These are phyloP conservation scores for Kuraishia cidri DNA, from an alignment of 805 yeast genomes.

Conservation along the genomic window DNA sequence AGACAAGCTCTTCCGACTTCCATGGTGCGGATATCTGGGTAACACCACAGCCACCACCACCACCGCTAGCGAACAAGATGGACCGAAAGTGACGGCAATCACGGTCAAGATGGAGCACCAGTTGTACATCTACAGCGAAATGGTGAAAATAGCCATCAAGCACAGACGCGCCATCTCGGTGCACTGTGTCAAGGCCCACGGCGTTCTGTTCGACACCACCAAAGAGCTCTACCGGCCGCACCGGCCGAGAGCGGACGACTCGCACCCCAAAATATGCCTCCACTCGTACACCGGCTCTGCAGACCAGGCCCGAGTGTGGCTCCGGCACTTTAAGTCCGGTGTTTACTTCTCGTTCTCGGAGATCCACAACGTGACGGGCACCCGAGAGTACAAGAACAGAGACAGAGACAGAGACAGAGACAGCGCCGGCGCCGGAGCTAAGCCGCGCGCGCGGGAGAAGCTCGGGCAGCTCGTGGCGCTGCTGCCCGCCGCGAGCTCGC, in stretches of 20 bases:
- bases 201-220: slow-evolving; percentile 40
- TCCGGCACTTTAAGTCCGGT: slow-evolving; percentile 20
- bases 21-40: slow-evolving; percentile 47
- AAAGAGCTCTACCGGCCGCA: slow-evolving; percentile 4
- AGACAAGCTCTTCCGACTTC: slow-evolving; percentile 69
- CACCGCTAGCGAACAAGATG: background rate
- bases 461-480: slow-evolving; percentile 16
- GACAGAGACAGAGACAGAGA: no score
- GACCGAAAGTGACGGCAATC: slow-evolving; percentile 4
- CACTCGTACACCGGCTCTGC: slow-evolving; percentile 84
- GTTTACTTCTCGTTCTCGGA: slow-evolving; percentile 47
- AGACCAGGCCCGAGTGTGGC: slow-evolving; percentile 52
- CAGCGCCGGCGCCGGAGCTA: no score
- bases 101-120: slow-evolving; percentile 64
- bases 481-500: slow-evolving; percentile 25
- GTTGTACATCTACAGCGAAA: slow-evolving; percentile 33
- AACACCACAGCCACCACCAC: slow-evolving; percentile 9
- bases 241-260: no score
- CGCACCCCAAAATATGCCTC: slow-evolving; percentile 38
- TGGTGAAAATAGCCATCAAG: slow-evolving; percentile 45
- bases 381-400: slow-evolving; percentile 4
- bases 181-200: slow-evolving; percentile 82
- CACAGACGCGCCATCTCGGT: slow-evolving; percentile 50
- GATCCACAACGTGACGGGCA: slow-evolving; percentile 30
- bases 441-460: slow-evolving; percentile 13